Conservation (phyloP, 371 early-diverging fungal genomes). For the Fennellomyces sp. region DNA sequence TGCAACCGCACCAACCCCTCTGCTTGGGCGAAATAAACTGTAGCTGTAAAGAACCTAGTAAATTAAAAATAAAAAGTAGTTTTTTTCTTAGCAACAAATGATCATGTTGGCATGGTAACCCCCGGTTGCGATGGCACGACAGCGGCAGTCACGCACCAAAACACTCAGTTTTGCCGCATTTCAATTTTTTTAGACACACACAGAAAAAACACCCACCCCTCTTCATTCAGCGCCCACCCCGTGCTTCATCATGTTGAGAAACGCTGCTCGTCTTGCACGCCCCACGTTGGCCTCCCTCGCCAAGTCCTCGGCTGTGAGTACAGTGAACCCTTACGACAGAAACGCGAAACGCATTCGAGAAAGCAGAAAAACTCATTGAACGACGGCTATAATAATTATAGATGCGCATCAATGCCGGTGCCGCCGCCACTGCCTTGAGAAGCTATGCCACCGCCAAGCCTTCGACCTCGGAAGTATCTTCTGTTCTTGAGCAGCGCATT, state of each 20-base stretch:
- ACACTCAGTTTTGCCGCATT: slow-evolving; percentile 1
- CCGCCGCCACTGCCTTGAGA: slow-evolving; percentile 27
- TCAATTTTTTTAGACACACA: background rate
- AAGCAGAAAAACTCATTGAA: background rate
- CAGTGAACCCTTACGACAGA: background rate
- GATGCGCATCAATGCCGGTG: slow-evolving; percentile 13
- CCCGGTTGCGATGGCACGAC: too few species aligned
- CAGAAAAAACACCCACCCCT: slow-evolving; percentile 3
- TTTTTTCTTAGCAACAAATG: too few species aligned
- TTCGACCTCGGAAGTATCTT: slow-evolving; percentile 81
- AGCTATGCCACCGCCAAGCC: slow-evolving; percentile 59
- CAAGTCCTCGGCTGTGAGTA: slow-evolving; percentile 40
- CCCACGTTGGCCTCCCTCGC: slow-evolving; percentile 46
- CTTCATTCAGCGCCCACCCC: slow-evolving; percentile 7
- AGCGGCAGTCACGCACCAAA: background rate
- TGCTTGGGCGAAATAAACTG: slow-evolving; percentile 5
- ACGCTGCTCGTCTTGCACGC: slow-evolving; percentile 54
- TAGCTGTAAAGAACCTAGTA: background rate
- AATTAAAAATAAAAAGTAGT: background rate
- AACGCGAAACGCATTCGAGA: background rate
- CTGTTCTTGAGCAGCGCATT: slow-evolving; percentile 91
- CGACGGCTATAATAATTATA: background rate
- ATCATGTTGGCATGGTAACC: too few species aligned
- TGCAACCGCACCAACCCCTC: slow-evolving; percentile 50
- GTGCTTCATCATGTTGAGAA: slow-evolving; percentile 44